These are phyloP conservation scores for Ceratocystis ficicola DNA, from an alignment of 2,329 filamentous ascomycete genomes.

Conservation along the genomic window DNA sequence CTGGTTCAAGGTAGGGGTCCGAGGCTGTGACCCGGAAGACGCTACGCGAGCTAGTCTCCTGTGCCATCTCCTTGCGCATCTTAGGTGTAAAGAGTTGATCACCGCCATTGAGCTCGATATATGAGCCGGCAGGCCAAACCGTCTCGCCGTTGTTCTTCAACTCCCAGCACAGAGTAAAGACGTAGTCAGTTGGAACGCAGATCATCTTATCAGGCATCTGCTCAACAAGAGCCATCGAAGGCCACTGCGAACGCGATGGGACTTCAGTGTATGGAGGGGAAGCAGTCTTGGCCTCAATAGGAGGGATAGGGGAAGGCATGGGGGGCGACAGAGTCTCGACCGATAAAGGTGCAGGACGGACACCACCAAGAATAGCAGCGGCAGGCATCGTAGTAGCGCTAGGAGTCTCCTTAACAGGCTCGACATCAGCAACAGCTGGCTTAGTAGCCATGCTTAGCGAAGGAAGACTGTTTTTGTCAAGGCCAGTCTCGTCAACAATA, in stretches of 20 bases:
- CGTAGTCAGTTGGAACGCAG: constrained; percentile 42
- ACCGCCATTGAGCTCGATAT: constrained; percentile 81
- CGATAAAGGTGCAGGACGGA: constrained; percentile 28
- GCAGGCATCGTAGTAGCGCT: constrained; percentile 24
- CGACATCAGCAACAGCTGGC: constrained; percentile 24
- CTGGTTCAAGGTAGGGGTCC: constrained; percentile 49
- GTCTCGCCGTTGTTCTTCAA: constrained; percentile 70
- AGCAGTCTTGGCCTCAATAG: background rate
- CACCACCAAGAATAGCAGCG: background rate
- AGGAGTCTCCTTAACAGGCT: constrained; percentile 15
- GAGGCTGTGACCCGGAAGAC: background rate
- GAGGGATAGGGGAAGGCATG: constrained; percentile 34
- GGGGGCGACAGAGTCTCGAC: constrained; percentile 44
- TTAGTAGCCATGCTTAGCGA: constrained; percentile 9
- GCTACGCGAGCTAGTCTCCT: constrained; percentile 32
- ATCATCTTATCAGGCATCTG: background rate
- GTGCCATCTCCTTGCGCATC: background rate
- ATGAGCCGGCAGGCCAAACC: constrained; percentile 79
- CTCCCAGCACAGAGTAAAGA: constrained; percentile 85
- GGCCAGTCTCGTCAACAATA: constrained; percentile 19
- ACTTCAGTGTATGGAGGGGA: background rate
- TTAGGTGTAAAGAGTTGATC: constrained; percentile 75
- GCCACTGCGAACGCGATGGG: background rate
- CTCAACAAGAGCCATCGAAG: background rate
- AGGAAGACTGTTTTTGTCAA: background rate